Base-by-base conservation (phyloP, 345 rosid species). In the Dipteronia dyeriana region DNA sequence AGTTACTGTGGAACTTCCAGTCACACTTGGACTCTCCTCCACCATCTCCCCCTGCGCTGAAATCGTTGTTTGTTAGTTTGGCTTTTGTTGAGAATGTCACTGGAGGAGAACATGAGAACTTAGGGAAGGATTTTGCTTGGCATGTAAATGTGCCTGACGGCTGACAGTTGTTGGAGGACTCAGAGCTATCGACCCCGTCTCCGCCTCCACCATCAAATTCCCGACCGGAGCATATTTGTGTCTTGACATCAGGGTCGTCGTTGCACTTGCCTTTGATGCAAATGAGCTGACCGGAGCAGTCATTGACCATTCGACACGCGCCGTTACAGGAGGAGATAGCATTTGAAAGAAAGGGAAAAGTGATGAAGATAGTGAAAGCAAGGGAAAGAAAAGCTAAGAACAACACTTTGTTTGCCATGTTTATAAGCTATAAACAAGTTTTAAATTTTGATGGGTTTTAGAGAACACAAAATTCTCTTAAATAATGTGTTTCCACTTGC, bases 271-370 rank as follows among this genome's bases (percentile, higher is more conserved):
- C 81, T 7, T 78, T 65, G 66, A 78, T 79, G 80, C 90, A 85
- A 57, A 76, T 84, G 34, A 84, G 84, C 70, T 82, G 80, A 16
- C 90, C 83, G 0, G 23, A 4, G 69, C 90, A 85, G 70, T 85
- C 86, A 22, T 85, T 41, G 2, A 41, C 25, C 5, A 81, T 73
- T 7, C 12, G 59, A 23, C 92, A 84, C 4, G 75, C 85, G 54
- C 85, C 89, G 7, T 79, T 75, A 76, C 88, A 87, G 2, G 70
- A 43, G 76, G 31, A 56, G 74, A 38, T 2, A 56, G 45, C 9
- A 65, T n/a, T 23, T 14, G 45, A 16, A 9, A 65, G 45, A 22
- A 65, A 65, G 10, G 68, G 68, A 65, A 34, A 65, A 22, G 43
- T 3, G 9, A 65, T 65, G 17, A 65, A 9, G 63, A 59, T n/a